These are phyloP conservation scores for Ceratonia siliqua DNA, from an alignment of 306 rosid species.

Conservation along the genomic window DNA sequence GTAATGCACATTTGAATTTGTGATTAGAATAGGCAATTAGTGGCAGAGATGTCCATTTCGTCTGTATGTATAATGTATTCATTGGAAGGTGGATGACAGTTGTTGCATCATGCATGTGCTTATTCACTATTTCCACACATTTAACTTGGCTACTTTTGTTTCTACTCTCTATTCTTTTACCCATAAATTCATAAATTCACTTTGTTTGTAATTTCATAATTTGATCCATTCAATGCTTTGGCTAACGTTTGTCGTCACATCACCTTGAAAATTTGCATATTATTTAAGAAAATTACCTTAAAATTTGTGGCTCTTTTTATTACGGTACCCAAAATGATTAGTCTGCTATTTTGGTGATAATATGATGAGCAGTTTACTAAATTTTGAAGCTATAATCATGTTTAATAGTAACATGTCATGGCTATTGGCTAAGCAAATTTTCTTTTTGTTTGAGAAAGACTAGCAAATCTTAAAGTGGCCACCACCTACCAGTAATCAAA, in stretches of 20 bases:
- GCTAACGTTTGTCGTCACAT: too few species aligned
- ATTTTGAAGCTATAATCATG: conserved; percentile 5
- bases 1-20: conserved; percentile 21
- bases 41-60: conserved; percentile 22
- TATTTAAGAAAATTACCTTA: too few species aligned
- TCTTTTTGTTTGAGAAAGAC: too few species aligned
- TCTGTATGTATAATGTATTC: not conserved
- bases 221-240: too few species aligned
- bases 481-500: too few species aligned
- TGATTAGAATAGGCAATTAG: not conserved
- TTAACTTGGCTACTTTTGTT: too few species aligned
- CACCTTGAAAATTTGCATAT: too few species aligned
- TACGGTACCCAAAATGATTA: not conserved
- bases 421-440: not conserved
- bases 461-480: too few species aligned
- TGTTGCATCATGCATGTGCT: conserved; percentile 34
- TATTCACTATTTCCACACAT: conserved; percentile 13
- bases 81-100: conserved; percentile 2
- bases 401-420: not conserved
- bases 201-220: too few species aligned
- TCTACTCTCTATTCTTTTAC: too few species aligned
- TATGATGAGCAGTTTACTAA: not conserved
- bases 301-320: too few species aligned
- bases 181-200: too few species aligned
- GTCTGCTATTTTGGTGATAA: not conserved